Evolutionary conservation across 768 basidiomycete species (phyloP), one percentile per base, ranked within the genome.

Genomic region (Tylopilus rubrobrunneus): DNA sequence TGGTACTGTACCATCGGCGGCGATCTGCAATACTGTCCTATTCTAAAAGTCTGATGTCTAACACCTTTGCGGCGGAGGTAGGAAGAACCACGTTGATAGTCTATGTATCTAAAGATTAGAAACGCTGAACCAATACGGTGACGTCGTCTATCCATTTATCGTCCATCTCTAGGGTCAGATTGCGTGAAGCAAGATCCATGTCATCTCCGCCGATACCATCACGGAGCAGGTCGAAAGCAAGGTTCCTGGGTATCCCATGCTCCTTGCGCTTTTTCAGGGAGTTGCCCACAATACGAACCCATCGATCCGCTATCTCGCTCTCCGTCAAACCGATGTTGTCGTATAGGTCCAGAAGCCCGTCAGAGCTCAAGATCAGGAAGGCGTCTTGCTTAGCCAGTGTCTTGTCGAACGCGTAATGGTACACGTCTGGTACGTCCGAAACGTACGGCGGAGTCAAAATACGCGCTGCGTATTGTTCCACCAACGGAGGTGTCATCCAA

Each of bases 61-160:
- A 49, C 29, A 49, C 29, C 33, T 29, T 41, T 39, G 15, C 12
- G 14, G 14, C 10, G 43, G 31, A 21, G 21, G 9, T 9, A 17
- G 17, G 37, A 27, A 14, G 12, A 21, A 40, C 25, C 25, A 52
- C 40, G 31, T 9, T 27, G 28, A 34, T 45, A 19, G 42, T 58
- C 49, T 41, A 21, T 41, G n/a, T 11, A 2, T 40, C 19, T 40
- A 40, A 58, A 34, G 15, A 54, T 68, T 58, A 68, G 19, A 75
- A 62, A 48, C 68, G 68, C 51, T 76, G 77, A 46, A 80, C 72
- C 21, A 79, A 52, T 25, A 79, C 67, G 8, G 78, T 79, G 19
- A 75, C 71, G 55, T 79, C 78, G 55, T 79, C 79, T 65, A 79
- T 74, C 78, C 77, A 79, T 51, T 71, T 71, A 37, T 76, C 77